Conservation (phyloP, 1,284 basidiomycete species). For the Ustilago nuda region DNA sequence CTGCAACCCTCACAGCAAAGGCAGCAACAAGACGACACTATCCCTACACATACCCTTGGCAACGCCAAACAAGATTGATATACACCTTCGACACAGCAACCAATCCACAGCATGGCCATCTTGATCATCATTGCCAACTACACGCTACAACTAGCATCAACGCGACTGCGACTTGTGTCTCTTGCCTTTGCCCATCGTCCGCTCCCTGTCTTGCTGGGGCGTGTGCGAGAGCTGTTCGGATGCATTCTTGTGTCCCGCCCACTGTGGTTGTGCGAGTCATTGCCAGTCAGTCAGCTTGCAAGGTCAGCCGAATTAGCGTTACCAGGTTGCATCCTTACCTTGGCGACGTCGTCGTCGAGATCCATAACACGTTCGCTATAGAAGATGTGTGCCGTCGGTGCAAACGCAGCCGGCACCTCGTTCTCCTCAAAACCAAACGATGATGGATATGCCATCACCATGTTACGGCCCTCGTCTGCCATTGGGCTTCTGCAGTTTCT, state of each 20-base stretch:
- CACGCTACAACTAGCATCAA: too few species aligned
- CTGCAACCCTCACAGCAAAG: not conserved
- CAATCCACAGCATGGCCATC: too few species aligned
- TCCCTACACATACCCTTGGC: too few species aligned
- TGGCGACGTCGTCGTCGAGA: slow-evolving; percentile 50
- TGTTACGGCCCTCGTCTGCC: slow-evolving; percentile 52
- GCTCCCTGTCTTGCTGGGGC: slow-evolving; percentile 26
- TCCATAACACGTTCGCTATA: slow-evolving; percentile 51
- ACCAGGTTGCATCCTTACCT: too few species aligned
- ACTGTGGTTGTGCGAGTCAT: slow-evolving; percentile 17
- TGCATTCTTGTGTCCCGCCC: slow-evolving; percentile 39
- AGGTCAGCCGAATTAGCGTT: too few species aligned
- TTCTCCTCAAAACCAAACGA: slow-evolving; percentile 45
- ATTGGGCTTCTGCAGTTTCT: slow-evolving; percentile 47
- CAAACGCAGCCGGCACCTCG: slow-evolving; percentile 36
- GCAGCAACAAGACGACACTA: not conserved
- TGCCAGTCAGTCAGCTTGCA: too few species aligned
- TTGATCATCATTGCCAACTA: too few species aligned
- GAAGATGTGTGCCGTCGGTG: slow-evolving; percentile 51
- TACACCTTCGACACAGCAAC: too few species aligned
- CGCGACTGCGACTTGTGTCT: slow-evolving; percentile 14
- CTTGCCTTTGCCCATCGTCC: slow-evolving; percentile 50
- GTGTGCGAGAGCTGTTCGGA: slow-evolving; percentile 42
- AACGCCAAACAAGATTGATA: too few species aligned
- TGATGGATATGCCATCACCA: slow-evolving; percentile 55